Percentiles rank a stretch among this genome's conserved stretches.
These are phyloP conservation scores for Zymoseptoria pseudotritici DNA, from an alignment of 2,329 filamentous ascomycete genomes.

Conservation along the genomic window DNA sequence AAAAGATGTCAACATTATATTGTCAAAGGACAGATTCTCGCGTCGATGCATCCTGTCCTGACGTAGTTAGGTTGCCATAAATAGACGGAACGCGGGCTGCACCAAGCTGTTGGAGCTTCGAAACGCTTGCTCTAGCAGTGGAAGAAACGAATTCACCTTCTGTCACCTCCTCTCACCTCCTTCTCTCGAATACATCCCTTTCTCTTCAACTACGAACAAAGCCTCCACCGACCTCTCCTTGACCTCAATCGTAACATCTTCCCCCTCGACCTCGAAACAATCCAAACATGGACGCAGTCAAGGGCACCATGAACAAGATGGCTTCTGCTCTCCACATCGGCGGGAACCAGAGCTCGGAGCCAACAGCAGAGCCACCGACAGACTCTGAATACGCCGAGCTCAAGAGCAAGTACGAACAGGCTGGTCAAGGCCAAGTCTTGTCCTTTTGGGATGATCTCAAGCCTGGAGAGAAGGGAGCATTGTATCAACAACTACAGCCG, in stretches of 20 bases:
- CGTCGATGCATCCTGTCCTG: neutral
- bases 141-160: neutral
- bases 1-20: neutral
- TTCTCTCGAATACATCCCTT: neutral
- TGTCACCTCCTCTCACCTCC: neutral
- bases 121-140: neutral
- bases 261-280: neutral
- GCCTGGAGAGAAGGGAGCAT: conserved; percentile 62
- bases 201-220: neutral
- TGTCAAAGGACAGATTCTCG: neutral
- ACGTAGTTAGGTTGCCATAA: neutral
- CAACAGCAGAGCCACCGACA: conserved; percentile 47
- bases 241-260: neutral
- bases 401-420: conserved; percentile 64
- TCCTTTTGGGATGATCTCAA: conserved; percentile 78
- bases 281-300: conserved; percentile 16
- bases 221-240: neutral
- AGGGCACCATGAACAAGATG: conserved; percentile 16
- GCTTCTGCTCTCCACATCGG: conserved; percentile 17
- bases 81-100: neutral
- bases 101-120: neutral
- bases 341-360: conserved; percentile 16
- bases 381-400: conserved; percentile 61
- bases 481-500: conserved; percentile 72
- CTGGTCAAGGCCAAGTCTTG: conserved; percentile 75